Conservation (phyloP, 306 rosid species). For the Gleditsia sinensis region DNA sequence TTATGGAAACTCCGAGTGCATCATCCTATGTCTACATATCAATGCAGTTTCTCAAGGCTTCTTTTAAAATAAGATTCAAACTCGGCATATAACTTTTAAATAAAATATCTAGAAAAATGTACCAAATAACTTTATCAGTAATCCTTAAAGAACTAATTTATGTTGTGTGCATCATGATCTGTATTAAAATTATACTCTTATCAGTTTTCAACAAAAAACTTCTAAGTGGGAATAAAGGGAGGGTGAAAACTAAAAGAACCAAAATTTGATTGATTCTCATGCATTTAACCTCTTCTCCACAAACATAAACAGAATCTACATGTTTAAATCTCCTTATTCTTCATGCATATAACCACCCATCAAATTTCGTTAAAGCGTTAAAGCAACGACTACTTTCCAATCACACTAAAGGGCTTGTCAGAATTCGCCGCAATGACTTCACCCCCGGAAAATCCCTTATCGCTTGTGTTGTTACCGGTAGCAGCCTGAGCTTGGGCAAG, state of each 20-base stretch:
- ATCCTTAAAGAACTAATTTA: neutral
- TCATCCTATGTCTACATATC: neutral
- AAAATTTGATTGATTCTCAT: neutral
- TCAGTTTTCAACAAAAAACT: neutral
- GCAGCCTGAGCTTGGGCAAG: conserved; percentile 91
- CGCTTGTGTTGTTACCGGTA: conserved; percentile 45
- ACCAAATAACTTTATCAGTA: neutral
- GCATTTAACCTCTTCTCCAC: neutral
- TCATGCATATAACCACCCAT: too few species aligned
- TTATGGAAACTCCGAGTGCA: neutral
- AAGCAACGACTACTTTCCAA: neutral
- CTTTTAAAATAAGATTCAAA: neutral
- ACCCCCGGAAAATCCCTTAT: neutral
- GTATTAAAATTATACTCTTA: neutral
- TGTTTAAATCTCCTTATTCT: neutral
- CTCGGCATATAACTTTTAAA: neutral
- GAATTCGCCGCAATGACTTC: conserved; percentile 21
- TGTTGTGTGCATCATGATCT: neutral
- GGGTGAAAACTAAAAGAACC: neutral
- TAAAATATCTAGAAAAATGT: neutral
- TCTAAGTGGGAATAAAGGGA: neutral
- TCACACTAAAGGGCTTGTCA: conserved; percentile 64
- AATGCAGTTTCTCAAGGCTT: neutral
- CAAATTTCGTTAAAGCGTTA: neutral
- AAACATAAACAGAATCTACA: neutral